Base-by-base conservation (phyloP, 176 grass and related monocot genomes). In the Oryza rufipogon region DNA sequence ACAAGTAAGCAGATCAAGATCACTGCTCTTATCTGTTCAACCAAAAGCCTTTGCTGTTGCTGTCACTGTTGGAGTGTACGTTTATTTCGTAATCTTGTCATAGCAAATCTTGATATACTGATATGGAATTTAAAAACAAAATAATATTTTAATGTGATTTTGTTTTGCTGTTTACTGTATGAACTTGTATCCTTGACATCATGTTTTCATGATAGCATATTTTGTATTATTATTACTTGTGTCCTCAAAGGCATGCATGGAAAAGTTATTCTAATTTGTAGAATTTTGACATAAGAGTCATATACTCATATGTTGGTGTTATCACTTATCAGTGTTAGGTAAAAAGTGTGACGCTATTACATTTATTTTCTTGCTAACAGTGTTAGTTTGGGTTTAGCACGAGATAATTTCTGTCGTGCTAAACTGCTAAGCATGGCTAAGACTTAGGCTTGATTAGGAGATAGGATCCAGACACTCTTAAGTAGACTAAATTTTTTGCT, bases 1-100 rank as follows among this genome's bases (percentile, higher is more conserved):
- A 77, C 93, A 98, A 95, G 93, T 98, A 79, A 98, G 96, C 86
- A 95, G 80, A 92, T 98, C 93, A 74, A 95, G 96, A 92, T 90
- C 91, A 7, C 69, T 98, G 73, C 91, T 98, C 45, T 86, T 98
- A 80, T 89, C 87, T 66, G 80, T 95, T 70, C 80, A 90, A 80
- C 68, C 88, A 70, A 82, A 93, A 90, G 83, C 89, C 84, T 90
- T 98, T 81, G 85, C 86, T 67, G 68, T 79, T 73, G 88, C 87
- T 56, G 38, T 95, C 71, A 26, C 67, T 82, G 80, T 94, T 85
- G 96, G 93, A 93, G 76, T 89, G 93, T 98, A 98, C 12, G 89
- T 86, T 80, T 87, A 64, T 73, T 61, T 71, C 47, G 51, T 72
- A n/a, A 84, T 20, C 76, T 22, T 84, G 61, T 66, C 12, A 20